Base-by-base conservation (phyloP, 805 yeast species). In the Myxozyma nipponensis region DNA sequence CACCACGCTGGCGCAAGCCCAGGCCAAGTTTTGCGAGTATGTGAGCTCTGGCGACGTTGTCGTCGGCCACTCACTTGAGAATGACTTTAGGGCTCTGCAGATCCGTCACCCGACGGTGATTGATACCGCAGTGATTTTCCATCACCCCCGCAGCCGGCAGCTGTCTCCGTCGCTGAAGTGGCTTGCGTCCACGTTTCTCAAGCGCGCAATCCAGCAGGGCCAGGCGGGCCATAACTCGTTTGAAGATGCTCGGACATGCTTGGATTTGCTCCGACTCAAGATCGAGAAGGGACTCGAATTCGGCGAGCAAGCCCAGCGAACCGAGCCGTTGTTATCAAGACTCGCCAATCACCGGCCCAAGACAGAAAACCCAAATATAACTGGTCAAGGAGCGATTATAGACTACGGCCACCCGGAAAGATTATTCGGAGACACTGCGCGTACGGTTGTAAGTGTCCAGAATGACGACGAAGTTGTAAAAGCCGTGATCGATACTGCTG, bases 51-150 rank as follows among this genome's bases (percentile, higher is more conserved):
- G 71, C 17, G 97, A 89, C 63, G 73, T 82, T 13, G 63, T 91
- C 21, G 77, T 91, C 46, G 98, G 98, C 1, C 98, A 91, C 65
- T 91, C 98, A 0, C 70, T 91, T 26, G 91, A 90, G 55, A 81
- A 84, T 21, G 98, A 91, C 66, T 71, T 91, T 43, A 72, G 75
- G 9, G 95, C 82, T 2, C 67, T 93, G 63, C 76, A 77, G 58
- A 60, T 93, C 15, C 74, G 81, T 42, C 98, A 91, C 64, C 83
- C 86, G 1, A 72, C 69, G 15, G 74, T 90, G 23, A 78, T 91
- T 13, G 98, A 91, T 67, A 91, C 98, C 0, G 74, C 96, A 0
- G 59, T 85, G 1, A 70, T 83, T 9, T 72, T 47, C 67, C 88
- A 88, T 47, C 96, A 89, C 64, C 77, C 79, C n/a, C 74, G 85